Evolutionary conservation across 1,139 yeast species (phyloP), one percentile per base, ranked within the genome.

Genomic region (Sugiyamaella castrensis): DNA sequence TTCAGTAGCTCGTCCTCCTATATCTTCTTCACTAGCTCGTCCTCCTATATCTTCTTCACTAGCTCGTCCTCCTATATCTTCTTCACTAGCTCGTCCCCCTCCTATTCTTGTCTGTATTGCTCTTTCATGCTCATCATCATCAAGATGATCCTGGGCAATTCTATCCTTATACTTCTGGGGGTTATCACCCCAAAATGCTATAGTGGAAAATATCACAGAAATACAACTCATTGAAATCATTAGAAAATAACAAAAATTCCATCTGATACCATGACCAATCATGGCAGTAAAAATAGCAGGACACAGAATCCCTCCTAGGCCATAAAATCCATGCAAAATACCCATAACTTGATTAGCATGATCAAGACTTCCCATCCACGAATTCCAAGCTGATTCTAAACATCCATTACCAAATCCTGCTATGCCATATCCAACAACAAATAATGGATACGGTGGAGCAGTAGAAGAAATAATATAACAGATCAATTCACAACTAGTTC

Each of bases 381-480:
- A 72, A 58, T 82, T 82, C 52, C 75, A 72, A 52, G 80, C 82
- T 4, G 84, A 75, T 33, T 79, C 69, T 1, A 75, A 73, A n/a
- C 72, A 65, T 1, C 85, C 87, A 30, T 72, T 62, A 0, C 87
- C 88, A 40, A 78, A 60, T 0, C 87, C 87, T 2, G 82, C 82
- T 55, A 80, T 67, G 60, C 76, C 79, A 57, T 76, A 81, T 0
- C 74, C 84, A 37, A 74, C 61, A 12, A 79, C 81, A 10, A 77
- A 72, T 4, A 75, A 50, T 5, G 68, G 62, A 46, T 58, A 65
- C 2, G 69, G 69, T 53, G 53, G 80, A 64, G 57, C 73, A 41
- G 73, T 72, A 41, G 71, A 58, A n/a, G 73, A 72, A 3, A 76
- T 61, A 0, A 72, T 62, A 57, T 68, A 75, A 70, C 75, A 74